Evolutionary conservation across 371 early-diverging fungal species (phyloP), one percentile per base, ranked within the genome.

Genomic region (Nematocida ironsii): DNA sequence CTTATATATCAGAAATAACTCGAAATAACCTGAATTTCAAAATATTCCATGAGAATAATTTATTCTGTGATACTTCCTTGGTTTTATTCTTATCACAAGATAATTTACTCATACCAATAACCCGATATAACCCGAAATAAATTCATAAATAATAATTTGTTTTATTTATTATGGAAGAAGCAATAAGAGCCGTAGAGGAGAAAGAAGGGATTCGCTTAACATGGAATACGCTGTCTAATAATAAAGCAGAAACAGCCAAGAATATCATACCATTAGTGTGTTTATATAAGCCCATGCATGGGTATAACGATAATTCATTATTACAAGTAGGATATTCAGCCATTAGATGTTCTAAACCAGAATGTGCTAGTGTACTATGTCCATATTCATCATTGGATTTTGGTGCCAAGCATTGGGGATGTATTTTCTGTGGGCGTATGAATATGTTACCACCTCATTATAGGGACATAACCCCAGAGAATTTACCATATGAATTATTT

Each of bases 371-470:
- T 62, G 92, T 98, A 81, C 90, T 98, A 72, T 97, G 96, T 87
- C 97, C 97, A 54, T 95, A 93, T 89, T 95, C 96, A 84, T 93
- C 94, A 88, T 91, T 95, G 66, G 95, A 96, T 84, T 93, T 93
- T 62, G 91, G 92, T 54, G 92, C 91, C 69, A 93, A 93, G 87
- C 90, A 95, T 62, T 99, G 99, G 99, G 94, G 93, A 81, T 99
- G 99, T 86, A 93, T 95, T 6, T 96, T 99, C 88, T 99, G 99
- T 85, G 88, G 94, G 82, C 92, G 92, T 85, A 92, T 95, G 80
- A 99, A 97, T 88, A 91, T 91, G 76, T 92, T 98, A 83, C 98
- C 99, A 50, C 93, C 95, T 78, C 97, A 98, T 84, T 98, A 97
- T 87, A 91, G 92, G 84, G 95, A 96, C 85, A 95, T 98, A 80